Conservation (phyloP, 2,329 filamentous ascomycete species). For the Ophiostoma triangulosporum region DNA sequence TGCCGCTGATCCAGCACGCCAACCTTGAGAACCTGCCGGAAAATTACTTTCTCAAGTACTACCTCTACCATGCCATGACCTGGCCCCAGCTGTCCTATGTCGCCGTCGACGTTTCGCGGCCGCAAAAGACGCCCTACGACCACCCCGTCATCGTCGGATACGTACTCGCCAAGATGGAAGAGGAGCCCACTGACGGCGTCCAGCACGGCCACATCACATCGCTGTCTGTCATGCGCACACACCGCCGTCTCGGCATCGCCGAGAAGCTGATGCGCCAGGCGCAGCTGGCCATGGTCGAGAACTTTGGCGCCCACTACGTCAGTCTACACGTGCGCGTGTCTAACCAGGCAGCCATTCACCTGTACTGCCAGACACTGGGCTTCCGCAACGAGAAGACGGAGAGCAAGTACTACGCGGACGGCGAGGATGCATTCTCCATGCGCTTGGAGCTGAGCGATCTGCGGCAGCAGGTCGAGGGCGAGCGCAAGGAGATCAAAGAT, state of each 20-base stretch:
- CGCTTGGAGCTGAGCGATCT: constrained; percentile 64
- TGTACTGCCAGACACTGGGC: constrained; percentile 85
- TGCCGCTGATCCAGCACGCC: constrained; percentile 88
- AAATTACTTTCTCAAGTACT: constrained; percentile 99
- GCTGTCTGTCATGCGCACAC: constrained; percentile 90
- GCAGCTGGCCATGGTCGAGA: constrained; percentile 94
- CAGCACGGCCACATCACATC: constrained; percentile 95
- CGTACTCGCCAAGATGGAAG: constrained; percentile 99
- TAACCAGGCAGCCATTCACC: constrained; percentile 78
- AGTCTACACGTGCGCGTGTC: constrained; percentile 90
- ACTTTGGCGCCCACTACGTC: constrained; percentile 81
- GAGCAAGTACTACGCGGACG: constrained; percentile 89
- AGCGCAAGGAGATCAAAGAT: not conserved
- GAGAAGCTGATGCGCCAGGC: constrained; percentile 97
- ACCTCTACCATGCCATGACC: constrained; percentile 94
- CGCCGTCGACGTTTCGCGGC: constrained; percentile 78
- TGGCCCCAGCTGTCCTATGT: constrained; percentile 98
- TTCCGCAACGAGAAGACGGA: constrained; percentile 83
- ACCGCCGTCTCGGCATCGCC: constrained; percentile 77
- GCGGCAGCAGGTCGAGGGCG: constrained; percentile 29
- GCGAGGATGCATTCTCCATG: constrained; percentile 94
- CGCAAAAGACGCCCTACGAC: constrained; percentile 64
- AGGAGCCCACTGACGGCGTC: constrained; percentile 82
- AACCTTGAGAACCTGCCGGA: constrained; percentile 98
- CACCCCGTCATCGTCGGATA: constrained; percentile 98